A percentile compares a stretch with the other conserved stretches of the same genome.
These are phyloP conservation scores for Ophiostoma sp. DNA, from an alignment of 2,329 filamentous ascomycete species.

Conservation along the genomic window DNA sequence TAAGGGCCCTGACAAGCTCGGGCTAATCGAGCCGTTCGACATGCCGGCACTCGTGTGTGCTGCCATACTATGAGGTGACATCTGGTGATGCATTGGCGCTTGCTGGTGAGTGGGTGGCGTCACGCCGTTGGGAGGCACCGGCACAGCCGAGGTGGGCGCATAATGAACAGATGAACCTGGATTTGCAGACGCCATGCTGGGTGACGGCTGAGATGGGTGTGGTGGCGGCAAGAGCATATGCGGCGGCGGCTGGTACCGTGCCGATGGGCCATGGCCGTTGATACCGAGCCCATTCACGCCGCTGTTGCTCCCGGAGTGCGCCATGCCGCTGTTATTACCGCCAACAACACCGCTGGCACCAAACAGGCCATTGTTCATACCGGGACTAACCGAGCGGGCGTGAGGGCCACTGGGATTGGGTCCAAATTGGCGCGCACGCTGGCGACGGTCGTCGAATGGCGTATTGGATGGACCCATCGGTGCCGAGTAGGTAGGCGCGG, in stretches of 20 bases:
- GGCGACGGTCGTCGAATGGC: constrained; percentile 23
- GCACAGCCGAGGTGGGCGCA: neutral
- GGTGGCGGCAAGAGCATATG: constrained; percentile 24
- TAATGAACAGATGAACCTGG: neutral
- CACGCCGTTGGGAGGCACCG: constrained; percentile 3
- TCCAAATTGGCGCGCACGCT: constrained; percentile 20
- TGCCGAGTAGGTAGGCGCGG: constrained; percentile 23
- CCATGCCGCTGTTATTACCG: neutral
- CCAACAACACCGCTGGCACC: constrained; percentile 4
- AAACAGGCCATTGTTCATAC: neutral
- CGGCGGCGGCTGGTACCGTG: neutral
- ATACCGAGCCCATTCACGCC: neutral
- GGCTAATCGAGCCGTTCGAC: neutral
- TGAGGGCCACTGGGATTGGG: constrained; percentile 20
- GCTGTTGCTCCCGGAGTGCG: neutral
- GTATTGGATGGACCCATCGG: constrained; percentile 26
- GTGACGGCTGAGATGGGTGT: neutral
- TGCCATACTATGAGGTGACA: neutral
- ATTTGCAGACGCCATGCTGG: neutral
- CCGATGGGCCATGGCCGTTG: constrained; percentile 19
- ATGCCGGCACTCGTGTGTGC: neutral
- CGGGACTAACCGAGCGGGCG: constrained; percentile 23
- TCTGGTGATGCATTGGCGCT: constrained; percentile 7
- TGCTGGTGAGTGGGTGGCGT: constrained; percentile 9
- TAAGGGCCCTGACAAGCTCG: neutral